These are phyloP conservation scores for Themeda triandra DNA, from an alignment of 176 grass and related monocot species.

Conservation along the genomic window DNA sequence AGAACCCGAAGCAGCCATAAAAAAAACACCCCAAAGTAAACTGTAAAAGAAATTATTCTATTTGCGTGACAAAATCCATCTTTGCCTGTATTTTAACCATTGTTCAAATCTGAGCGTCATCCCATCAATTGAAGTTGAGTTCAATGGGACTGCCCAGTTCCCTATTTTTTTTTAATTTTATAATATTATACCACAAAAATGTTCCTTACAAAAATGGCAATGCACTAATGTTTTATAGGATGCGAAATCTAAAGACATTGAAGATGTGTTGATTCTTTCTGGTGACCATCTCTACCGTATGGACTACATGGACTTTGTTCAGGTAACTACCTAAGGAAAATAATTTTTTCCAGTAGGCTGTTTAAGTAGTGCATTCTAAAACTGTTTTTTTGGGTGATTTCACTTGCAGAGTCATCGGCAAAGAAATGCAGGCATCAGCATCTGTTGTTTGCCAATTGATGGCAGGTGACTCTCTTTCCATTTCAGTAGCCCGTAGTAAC, in stretches of 20 bases:
- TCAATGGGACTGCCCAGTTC: background rate
- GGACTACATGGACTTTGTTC: conserved; percentile 90
- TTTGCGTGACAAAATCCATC: background rate
- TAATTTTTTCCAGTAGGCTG: conserved; percentile 19
- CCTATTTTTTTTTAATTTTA: background rate
- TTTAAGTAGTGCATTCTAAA: background rate
- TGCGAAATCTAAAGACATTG: conserved; percentile 71
- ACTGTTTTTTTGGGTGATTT: background rate
- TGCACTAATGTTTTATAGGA: conserved; percentile 32
- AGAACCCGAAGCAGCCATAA: background rate
- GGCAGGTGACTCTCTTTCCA: conserved; percentile 46
- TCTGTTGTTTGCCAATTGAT: conserved; percentile 80
- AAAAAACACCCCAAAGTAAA: background rate
- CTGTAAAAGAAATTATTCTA: background rate
- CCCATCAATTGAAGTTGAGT: background rate
- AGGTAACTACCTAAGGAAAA: conserved; percentile 33
- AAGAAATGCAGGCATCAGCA: conserved; percentile 82
- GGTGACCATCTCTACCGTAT: conserved; percentile 90
- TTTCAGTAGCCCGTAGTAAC: background rate
- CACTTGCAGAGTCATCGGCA: conserved; percentile 66
- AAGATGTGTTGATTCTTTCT: conserved; percentile 89
- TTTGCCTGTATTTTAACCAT: background rate
- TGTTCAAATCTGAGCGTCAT: background rate
- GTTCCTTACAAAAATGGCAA: background rate
- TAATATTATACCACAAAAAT: background rate